phyloP scores from a whole-genome alignment of 768 basidiomycete genomes.

The Dentipellis sp. region DNA sequence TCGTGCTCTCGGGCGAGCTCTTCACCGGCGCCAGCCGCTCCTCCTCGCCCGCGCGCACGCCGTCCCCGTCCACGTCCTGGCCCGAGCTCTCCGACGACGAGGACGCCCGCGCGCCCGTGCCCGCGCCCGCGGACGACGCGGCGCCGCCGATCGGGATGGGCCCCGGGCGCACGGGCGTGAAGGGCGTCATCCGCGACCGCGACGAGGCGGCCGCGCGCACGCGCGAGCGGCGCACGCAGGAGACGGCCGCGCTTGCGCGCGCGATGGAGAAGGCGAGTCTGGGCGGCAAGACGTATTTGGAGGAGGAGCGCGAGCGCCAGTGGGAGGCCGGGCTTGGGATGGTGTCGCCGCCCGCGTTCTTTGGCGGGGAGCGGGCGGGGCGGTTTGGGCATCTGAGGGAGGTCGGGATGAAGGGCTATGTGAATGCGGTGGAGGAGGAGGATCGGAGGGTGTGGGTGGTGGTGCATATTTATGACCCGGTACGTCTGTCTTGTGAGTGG shows the following conservation, averaged over 20 bases:
- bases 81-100: constrained; percentile 47
- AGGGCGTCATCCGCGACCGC: constrained; percentile 79
- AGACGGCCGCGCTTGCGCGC: constrained; percentile 41
- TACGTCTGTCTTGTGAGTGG: constrained; percentile 26
- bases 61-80: constrained; percentile 30
- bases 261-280: constrained; percentile 59
- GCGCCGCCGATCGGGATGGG: constrained; percentile 90
- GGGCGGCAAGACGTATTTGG: constrained; percentile 64
- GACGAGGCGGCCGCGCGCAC: constrained; percentile 54
- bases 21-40: constrained; percentile 47
- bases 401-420: constrained; percentile 64
- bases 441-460: constrained; percentile 67
- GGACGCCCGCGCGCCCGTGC: constrained; percentile 23
- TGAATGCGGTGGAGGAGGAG: constrained; percentile 69
- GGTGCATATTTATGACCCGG: constrained; percentile 78
- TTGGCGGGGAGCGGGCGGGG: constrained; percentile 35
- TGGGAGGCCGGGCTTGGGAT: constrained; percentile 38
- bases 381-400: constrained; percentile 75
- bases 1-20: constrained; percentile 70
- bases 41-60: constrained; percentile 59
- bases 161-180: constrained; percentile 80
- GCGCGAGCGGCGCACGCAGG: constrained; percentile 41
- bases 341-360: constrained; percentile 19
- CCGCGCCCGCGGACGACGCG: constrained; percentile 36
- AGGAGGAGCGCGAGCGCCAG: constrained; percentile 54